Evolutionary conservation across 768 basidiomycete species (phyloP).

Genomic region (Leucosporidium scottii): DNA sequence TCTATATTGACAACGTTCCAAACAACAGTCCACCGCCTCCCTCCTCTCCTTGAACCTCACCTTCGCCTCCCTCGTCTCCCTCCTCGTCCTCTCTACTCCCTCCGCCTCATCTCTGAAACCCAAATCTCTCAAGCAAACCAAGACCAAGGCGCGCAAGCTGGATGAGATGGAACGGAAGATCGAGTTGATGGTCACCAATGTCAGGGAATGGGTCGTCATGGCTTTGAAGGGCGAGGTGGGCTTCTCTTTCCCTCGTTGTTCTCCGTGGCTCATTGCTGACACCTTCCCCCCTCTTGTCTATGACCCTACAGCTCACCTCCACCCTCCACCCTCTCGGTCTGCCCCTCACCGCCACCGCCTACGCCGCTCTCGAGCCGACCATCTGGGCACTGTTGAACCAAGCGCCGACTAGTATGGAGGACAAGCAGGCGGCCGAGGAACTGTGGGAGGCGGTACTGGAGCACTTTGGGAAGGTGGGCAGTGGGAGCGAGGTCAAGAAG

Average conservation of each 20-base stretch:
- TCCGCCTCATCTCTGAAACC: background rate
- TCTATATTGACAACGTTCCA: too few relatives aligned
- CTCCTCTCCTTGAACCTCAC: constrained; percentile 65
- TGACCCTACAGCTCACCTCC: constrained; percentile 3
- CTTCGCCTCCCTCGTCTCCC: constrained; percentile 62
- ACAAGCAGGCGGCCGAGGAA: constrained; percentile 32
- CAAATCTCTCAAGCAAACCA: background rate
- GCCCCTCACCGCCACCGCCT: constrained; percentile 11
- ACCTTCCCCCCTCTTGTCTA: constrained; percentile 25
- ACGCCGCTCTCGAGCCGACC: constrained; percentile 60
- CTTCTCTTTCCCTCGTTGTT: background rate
- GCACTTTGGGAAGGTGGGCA: constrained; percentile 56
- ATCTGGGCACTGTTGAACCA: constrained; percentile 44
- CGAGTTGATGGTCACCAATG: constrained; percentile 13
- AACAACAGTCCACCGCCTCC: constrained; percentile 41
- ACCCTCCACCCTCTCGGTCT: constrained; percentile 12
- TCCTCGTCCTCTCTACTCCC: constrained; percentile 44
- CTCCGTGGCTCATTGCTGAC: constrained; percentile 18
- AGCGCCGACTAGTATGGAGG: constrained; percentile 14
- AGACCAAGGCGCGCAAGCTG: constrained; percentile 2
- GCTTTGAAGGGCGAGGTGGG: constrained; percentile 28
- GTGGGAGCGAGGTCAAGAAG: constrained; percentile 59
- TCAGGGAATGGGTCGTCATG: constrained; percentile 29
- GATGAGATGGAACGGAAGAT: background rate
- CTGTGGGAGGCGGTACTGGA: constrained; percentile 57